phyloP scores from a whole-genome alignment of 495 filamentous ascomycete species.

The Penicillium daleae region DNA sequence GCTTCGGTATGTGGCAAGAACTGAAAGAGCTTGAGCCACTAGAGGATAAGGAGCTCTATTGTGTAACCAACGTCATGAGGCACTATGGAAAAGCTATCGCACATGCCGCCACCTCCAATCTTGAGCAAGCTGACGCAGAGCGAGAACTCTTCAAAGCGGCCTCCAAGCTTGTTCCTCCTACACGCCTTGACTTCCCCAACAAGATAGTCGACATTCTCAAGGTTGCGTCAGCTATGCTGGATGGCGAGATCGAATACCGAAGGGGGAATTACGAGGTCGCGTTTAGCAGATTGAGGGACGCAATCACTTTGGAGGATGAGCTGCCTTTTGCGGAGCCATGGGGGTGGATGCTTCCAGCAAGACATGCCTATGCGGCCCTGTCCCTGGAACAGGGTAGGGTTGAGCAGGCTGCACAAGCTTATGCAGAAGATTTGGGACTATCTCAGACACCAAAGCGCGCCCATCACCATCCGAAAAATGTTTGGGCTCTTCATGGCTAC shows the following conservation, averaged over 20 bases:
- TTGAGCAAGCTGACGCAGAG: conserved; percentile 49
- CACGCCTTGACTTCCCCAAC: conserved; percentile 56
- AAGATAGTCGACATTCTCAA: conserved; percentile 56
- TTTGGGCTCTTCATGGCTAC: conserved; percentile 67
- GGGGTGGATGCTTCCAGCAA: conserved; percentile 68
- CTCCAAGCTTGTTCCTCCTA: conserved; percentile 49
- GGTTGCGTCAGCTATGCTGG: conserved; percentile 61
- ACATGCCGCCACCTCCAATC: conserved; percentile 49
- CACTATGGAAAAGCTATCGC: conserved; percentile 65
- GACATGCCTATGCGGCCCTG: conserved; percentile 65
- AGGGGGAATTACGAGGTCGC: conserved; percentile 53
- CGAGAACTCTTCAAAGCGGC: conserved; percentile 49
- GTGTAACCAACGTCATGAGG: conserved; percentile 59
- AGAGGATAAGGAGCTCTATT: conserved; percentile 55
- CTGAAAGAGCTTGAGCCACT: conserved; percentile 51
- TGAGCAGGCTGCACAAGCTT: conserved; percentile 56
- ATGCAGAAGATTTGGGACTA: conserved; percentile 62
- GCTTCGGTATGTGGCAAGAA: conserved; percentile 64
- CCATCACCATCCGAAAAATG: conserved; percentile 63
- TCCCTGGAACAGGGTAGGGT: conserved; percentile 60
- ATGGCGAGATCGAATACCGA: conserved; percentile 66
- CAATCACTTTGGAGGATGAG: conserved; percentile 52
- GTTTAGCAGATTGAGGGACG: conserved; percentile 50
- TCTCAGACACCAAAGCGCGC: conserved; percentile 54
- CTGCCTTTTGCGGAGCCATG: conserved; percentile 67